These are phyloP conservation scores for Solanum acaule DNA, from an alignment of 257 asterid genomes.

Conservation along the genomic window DNA sequence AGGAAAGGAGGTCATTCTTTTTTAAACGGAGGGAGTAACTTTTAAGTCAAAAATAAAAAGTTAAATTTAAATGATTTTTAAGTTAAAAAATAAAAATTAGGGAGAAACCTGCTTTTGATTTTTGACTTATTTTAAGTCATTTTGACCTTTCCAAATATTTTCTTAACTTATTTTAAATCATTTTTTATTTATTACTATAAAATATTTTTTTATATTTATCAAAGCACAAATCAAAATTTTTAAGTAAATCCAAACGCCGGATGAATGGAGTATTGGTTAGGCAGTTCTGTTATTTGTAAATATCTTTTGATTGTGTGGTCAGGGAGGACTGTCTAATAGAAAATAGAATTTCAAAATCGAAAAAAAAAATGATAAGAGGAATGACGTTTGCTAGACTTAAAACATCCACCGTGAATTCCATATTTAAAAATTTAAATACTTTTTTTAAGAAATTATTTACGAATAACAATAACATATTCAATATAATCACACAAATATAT, in stretches of 20 bases:
- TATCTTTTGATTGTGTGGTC: neutral
- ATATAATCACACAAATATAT: neutral
- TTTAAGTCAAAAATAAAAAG: no score
- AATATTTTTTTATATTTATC: no score
- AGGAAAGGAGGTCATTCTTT: no score
- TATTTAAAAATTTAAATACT: neutral
- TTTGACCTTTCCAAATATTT: no score
- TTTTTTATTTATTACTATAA: no score
- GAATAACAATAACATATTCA: neutral
- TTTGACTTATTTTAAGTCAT: no score
- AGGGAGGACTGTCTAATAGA: neutral
- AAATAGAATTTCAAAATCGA: neutral
- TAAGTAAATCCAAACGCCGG: no score
- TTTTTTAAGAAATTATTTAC: no score
- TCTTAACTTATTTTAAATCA: fast-evolving
- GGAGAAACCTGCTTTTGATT: fast-evolving
- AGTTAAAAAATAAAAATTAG: no score
- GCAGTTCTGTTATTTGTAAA: neutral
- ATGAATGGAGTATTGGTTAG: neutral
- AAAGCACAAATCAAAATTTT: no score
- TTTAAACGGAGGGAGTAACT: no score
- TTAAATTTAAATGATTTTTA: no score
- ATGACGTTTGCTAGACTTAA: neutral
- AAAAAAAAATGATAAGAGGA: neutral
- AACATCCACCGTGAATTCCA: neutral